phyloP scores from a whole-genome alignment of 805 yeast genomes.

The Starmerella cellae region DNA sequence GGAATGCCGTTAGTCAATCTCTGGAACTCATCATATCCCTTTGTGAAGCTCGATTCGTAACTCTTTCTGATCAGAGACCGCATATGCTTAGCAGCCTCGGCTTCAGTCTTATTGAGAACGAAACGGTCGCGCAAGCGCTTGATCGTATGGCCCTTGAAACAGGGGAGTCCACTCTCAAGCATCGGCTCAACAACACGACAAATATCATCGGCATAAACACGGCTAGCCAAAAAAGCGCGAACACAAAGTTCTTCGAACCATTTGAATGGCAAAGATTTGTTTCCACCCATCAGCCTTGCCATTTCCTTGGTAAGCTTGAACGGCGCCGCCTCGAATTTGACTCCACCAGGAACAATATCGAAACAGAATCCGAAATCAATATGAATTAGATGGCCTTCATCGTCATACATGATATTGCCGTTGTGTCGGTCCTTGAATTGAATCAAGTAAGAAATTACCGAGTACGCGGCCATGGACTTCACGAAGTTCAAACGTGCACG shows the following conservation, averaged over 20 bases:
- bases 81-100: slow-evolving; percentile 72
- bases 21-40: slow-evolving; percentile 96
- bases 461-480: slow-evolving; percentile 84
- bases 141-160: slow-evolving; percentile 80
- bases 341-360: slow-evolving; percentile 98
- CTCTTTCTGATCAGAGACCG: slow-evolving; percentile 63
- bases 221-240: slow-evolving; percentile 75
- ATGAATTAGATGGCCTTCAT: slow-evolving; percentile 88
- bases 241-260: slow-evolving; percentile 95
- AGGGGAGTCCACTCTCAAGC: slow-evolving; percentile 91
- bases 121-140: slow-evolving; percentile 65
- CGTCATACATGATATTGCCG: slow-evolving; percentile 93
- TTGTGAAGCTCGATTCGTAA: slow-evolving; percentile 77
- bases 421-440: slow-evolving; percentile 95
- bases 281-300: slow-evolving; percentile 95
- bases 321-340: slow-evolving; percentile 94
- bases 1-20: slow-evolving; percentile 95
- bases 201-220: slow-evolving; percentile 79
- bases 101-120: slow-evolving; percentile 66
- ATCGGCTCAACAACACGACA: slow-evolving; percentile 78
- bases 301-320: slow-evolving; percentile 92
- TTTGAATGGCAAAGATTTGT: slow-evolving; percentile 60
- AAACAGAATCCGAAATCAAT: slow-evolving; percentile 98
- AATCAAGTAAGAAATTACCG: slow-evolving; percentile 74
- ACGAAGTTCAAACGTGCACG: slow-evolving; percentile 84